These are phyloP conservation scores for Talaromyces sp. DNA, from an alignment of 2,329 filamentous ascomycete species.

Conservation along the genomic window DNA sequence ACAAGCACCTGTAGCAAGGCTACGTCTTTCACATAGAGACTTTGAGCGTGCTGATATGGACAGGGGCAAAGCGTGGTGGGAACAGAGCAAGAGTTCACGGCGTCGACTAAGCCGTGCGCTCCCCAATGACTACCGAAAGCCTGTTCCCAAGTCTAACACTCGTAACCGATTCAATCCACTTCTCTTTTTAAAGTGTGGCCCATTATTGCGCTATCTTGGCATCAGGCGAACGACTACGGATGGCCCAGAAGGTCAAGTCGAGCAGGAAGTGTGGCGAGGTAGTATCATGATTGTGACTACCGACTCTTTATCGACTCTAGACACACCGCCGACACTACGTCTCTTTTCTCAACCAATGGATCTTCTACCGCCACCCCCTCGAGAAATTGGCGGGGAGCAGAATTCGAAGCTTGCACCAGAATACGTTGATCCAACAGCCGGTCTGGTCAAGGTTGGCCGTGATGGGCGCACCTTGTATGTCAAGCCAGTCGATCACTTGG, in stretches of 20 bases:
- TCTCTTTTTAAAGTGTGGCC: conserved; percentile 83
- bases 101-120: conserved; percentile 44
- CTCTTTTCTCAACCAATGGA: conserved; percentile 85
- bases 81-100: conserved; percentile 48
- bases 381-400: conserved; percentile 57
- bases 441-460: conserved; percentile 77
- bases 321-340: conserved; percentile 68
- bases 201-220: conserved; percentile 83
- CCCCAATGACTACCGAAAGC: conserved; percentile 28
- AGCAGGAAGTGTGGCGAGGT: conserved; percentile 84
- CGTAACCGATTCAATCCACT: conserved; percentile 72
- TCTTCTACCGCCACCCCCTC: conserved; percentile 70
- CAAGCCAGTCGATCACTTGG: conserved; percentile 78
- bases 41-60: conserved; percentile 46
- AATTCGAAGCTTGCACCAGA: conserved; percentile 61
- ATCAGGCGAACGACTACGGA: conserved; percentile 53
- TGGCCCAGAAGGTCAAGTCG: conserved; percentile 33
- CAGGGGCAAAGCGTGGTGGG: conserved; percentile 70
- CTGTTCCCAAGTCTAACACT: conserved; percentile 27
- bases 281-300: conserved; percentile 93
- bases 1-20: conserved; percentile 57
- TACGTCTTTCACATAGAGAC: conserved; percentile 57
- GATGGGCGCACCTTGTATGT: conserved; percentile 84
- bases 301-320: conserved; percentile 78
- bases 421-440: conserved; percentile 84